Percentiles rank a stretch among this genome's conserved stretches.
Evolutionary conservation across 768 basidiomycete genomes (phyloP).

Genomic region (Coprinopsis sp.): DNA sequence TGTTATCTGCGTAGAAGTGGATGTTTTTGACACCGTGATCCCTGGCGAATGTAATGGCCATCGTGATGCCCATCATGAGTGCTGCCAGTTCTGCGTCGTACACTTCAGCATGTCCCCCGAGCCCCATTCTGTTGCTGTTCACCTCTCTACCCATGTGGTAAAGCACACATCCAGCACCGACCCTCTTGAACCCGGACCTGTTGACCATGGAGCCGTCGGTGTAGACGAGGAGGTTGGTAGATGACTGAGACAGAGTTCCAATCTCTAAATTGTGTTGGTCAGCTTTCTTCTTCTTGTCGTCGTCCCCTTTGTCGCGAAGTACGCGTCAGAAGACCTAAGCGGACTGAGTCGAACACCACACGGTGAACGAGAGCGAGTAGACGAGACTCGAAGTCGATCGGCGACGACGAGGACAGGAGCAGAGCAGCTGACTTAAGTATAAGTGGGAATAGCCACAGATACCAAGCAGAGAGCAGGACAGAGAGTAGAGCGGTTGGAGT

Average conservation of each 20-base stretch:
- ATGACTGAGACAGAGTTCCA: not conserved
- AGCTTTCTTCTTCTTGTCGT: constrained; percentile 10
- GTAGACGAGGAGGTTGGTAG: constrained; percentile 9
- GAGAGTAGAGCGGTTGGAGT: no score
- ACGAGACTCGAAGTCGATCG: no score
- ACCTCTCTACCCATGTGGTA: constrained; percentile 16
- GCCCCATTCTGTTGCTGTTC: constrained; percentile 9
- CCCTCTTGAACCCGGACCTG: not conserved
- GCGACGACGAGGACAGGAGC: no score
- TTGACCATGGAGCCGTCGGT: constrained; percentile 11
- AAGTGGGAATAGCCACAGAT: no score
- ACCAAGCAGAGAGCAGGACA: no score
- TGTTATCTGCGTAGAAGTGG: no score
- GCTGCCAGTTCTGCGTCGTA: constrained; percentile 25
- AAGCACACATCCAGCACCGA: constrained; percentile 16
- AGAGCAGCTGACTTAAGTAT: no score
- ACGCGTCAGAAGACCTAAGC: no score
- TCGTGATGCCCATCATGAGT: constrained; percentile 15
- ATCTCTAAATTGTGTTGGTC: constrained; percentile 8
- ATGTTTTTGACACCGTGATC: no score
- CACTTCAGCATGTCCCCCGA: constrained; percentile 22
- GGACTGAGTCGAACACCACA: no score
- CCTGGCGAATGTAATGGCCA: no score
- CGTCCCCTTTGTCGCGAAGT: not conserved
- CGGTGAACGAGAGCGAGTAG: no score